These are phyloP conservation scores for Myriosclerotinia scirpicola DNA, from an alignment of 2,329 filamentous ascomycete species.

Conservation along the genomic window DNA sequence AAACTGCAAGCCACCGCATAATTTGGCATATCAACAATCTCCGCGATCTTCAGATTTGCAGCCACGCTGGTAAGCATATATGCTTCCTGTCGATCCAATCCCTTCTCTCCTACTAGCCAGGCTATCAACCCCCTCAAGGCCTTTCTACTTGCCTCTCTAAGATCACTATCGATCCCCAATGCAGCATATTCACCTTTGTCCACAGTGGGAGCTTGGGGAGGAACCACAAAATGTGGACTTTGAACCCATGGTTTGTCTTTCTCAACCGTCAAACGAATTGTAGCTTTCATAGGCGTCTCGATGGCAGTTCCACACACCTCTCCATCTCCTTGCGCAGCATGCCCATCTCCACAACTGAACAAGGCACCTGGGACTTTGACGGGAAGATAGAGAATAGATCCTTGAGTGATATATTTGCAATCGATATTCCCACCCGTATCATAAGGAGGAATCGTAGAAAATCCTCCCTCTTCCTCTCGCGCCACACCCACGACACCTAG, in stretches of 20 bases:
- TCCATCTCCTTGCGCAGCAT: constrained; percentile 55
- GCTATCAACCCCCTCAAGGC: constrained; percentile 50
- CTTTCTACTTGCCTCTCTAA: constrained; percentile 50
- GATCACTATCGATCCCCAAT: constrained; percentile 49
- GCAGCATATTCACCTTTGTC: constrained; percentile 48
- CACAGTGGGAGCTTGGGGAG: constrained; percentile 38
- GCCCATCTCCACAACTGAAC: constrained; percentile 56
- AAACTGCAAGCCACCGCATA: constrained; percentile 52
- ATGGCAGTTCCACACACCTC: constrained; percentile 58
- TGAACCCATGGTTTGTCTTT: constrained; percentile 49
- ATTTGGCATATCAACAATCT: constrained; percentile 56
- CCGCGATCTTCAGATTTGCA: constrained; percentile 51
- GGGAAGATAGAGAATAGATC: constrained; percentile 50
- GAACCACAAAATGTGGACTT: constrained; percentile 47
- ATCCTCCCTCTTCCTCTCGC: constrained; percentile 47
- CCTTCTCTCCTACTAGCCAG: constrained; percentile 50
- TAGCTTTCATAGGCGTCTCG: constrained; percentile 53
- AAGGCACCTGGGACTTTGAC: constrained; percentile 51
- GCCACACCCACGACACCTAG: constrained; percentile 54
- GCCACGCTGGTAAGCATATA: constrained; percentile 55
- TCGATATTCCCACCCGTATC: constrained; percentile 56
- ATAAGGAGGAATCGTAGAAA: constrained; percentile 52
- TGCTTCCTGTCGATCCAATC: constrained; percentile 48
- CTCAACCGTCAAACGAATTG: constrained; percentile 49
- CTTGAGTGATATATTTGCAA: constrained; percentile 50